Conservation (phyloP, 2,329 filamentous ascomycete genomes). For the Graphium sp. region DNA sequence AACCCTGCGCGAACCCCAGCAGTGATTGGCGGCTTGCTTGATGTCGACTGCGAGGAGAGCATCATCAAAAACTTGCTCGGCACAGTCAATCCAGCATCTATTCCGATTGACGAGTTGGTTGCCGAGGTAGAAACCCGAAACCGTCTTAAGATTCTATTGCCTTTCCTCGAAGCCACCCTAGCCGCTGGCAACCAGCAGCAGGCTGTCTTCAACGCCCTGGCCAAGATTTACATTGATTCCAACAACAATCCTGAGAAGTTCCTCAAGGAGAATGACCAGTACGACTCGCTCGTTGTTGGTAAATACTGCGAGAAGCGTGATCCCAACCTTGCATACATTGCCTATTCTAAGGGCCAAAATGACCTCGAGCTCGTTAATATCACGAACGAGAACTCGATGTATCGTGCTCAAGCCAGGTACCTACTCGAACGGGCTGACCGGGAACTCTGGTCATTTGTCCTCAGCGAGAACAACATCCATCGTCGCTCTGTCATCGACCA, state of each 20-base stretch:
- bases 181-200: conserved; percentile 87
- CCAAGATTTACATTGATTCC: conserved; percentile 98
- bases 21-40: conserved; percentile 81
- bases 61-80: conserved; percentile 86
- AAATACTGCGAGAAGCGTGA: conserved; percentile 99
- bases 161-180: conserved; percentile 87
- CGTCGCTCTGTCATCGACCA: conserved; percentile 89
- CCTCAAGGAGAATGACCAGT: conserved; percentile 91
- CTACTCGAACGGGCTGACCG: conserved; percentile 75
- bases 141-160: conserved; percentile 82
- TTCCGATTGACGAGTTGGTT: conserved; percentile 90
- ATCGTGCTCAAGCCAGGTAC: conserved; percentile 92
- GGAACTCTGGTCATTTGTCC: conserved; percentile 88
- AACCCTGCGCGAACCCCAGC: conserved; percentile 84
- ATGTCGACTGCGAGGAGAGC: conserved; percentile 91
- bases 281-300: conserved; percentile 80
- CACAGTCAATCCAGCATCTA: conserved; percentile 68
- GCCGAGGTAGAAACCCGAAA: conserved; percentile 91
- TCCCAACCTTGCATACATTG: conserved; percentile 86
- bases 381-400: conserved; percentile 99
- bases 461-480: conserved; percentile 91
- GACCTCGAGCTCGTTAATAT: conserved; percentile 94
- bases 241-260: conserved; percentile 98
- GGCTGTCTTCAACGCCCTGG: conserved; percentile 90
- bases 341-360: conserved; percentile 92